A percentile compares a stretch with the other conserved stretches of the same genome.
Evolutionary conservation across 2,329 filamentous ascomycete genomes (phyloP).

Genomic region (Nakataea oryzae): DNA sequence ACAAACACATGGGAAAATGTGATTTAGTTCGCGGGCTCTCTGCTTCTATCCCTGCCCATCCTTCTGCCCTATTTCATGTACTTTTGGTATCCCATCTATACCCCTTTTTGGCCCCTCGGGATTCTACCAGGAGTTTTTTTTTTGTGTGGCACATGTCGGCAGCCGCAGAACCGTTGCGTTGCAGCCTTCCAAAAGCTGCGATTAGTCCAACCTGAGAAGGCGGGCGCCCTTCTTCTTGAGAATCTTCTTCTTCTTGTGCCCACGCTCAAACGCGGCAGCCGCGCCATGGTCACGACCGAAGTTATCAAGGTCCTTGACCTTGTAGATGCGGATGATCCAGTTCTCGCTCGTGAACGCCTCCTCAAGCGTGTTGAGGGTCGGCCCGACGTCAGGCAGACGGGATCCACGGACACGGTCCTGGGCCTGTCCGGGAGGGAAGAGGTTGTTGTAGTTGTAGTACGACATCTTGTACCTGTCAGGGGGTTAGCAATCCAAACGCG

Average conservation of each 20-base stretch:
- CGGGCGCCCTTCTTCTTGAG: conserved; percentile 63
- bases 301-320: conserved; percentile 98
- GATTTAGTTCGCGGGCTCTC: background rate
- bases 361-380: conserved; percentile 78
- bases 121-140: background rate
- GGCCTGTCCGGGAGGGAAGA: conserved; percentile 88
- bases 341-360: conserved; percentile 99
- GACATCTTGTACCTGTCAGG: conserved; percentile 94
- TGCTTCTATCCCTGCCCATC: background rate
- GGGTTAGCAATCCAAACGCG: background rate
- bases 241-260: conserved; percentile 74
- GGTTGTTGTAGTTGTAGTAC: conserved; percentile 90
- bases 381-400: conserved; percentile 72
- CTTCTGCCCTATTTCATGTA: background rate
- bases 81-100: background rate
- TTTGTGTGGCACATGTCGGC: background rate
- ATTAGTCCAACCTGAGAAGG: conserved; percentile 61
- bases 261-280: conserved; percentile 61
- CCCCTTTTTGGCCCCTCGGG: background rate
- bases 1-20: background rate
- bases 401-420: conserved; percentile 79
- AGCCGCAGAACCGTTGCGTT: background rate
- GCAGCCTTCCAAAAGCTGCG: background rate
- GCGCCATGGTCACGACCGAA: conserved; percentile 76
- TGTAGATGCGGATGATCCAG: conserved; percentile 99